phyloP scores from a whole-genome alignment of 2,329 filamentous ascomycete species.

The Hawksworthiomyces lignivorus region DNA sequence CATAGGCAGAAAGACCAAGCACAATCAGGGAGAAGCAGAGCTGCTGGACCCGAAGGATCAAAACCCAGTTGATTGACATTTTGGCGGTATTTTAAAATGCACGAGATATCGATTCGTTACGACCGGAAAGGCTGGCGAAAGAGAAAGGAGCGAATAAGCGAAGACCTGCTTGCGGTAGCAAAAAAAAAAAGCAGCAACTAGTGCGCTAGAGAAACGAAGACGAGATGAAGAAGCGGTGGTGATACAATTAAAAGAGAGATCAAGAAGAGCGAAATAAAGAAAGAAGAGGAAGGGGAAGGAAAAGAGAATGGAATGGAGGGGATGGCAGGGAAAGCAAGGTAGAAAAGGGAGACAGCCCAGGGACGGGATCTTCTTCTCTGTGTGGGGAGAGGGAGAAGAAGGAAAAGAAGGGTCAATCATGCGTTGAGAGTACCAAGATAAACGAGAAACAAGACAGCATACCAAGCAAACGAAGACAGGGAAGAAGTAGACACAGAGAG shows the following conservation, averaged over 20 bases:
- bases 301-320: background rate
- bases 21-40: slow-evolving; percentile 36
- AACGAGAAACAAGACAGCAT: slow-evolving; percentile 5
- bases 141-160: slow-evolving; percentile 15
- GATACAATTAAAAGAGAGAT: slow-evolving; percentile 10
- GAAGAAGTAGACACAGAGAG: background rate
- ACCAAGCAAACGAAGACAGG: background rate
- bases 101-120: too few relatives aligned
- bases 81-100: slow-evolving; percentile 20
- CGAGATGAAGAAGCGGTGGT: slow-evolving; percentile 12
- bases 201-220: slow-evolving; percentile 21
- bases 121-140: slow-evolving; percentile 2
- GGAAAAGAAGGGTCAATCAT: slow-evolving; percentile 3
- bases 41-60: slow-evolving; percentile 40
- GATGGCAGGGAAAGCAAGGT: slow-evolving; percentile 8
- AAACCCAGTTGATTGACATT: slow-evolving; percentile 31
- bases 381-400: background rate
- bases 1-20: slow-evolving; percentile 41
- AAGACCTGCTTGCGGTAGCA: slow-evolving; percentile 7
- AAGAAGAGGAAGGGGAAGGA: slow-evolving; percentile 3
- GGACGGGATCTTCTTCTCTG: too few relatives aligned
- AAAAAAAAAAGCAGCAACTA: slow-evolving; percentile 16
- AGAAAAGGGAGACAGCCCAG: slow-evolving; percentile 5
- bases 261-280: slow-evolving; percentile 10
- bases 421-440: slow-evolving; percentile 5